phyloP scores from a whole-genome alignment of 441 rosid species.

The Metrosideros polymorpha region DNA sequence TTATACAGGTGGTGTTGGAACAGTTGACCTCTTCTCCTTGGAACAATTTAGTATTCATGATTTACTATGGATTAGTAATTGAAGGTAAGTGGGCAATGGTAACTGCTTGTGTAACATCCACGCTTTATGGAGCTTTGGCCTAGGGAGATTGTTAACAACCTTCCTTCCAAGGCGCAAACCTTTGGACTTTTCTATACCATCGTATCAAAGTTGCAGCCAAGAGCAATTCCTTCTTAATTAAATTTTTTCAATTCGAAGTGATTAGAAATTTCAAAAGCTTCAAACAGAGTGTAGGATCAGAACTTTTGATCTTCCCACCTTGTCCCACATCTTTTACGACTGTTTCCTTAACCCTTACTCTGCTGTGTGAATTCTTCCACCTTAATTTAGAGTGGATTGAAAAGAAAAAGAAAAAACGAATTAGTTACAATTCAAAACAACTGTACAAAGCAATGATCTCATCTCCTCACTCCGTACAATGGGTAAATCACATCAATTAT shows the following conservation, averaged over 20 bases:
- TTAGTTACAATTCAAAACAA: background rate
- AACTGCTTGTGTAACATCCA: background rate
- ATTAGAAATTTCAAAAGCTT: background rate
- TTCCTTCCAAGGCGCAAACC: background rate
- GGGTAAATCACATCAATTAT: background rate
- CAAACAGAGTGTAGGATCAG: background rate
- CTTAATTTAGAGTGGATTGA: background rate
- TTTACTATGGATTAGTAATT: constrained; percentile 58
- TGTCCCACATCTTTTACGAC: background rate
- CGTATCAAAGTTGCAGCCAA: background rate
- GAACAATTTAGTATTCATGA: constrained; percentile 78
- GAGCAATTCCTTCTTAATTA: background rate
- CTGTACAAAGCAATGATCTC: background rate
- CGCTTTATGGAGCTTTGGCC: background rate
- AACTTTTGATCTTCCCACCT: background rate
- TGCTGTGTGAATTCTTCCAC: background rate
- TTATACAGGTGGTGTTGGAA: constrained; percentile 59
- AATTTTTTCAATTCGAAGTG: background rate
- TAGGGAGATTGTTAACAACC: background rate
- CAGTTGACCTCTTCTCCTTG: constrained; percentile 85
- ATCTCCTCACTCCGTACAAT: background rate
- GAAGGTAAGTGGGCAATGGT: constrained; percentile 40
- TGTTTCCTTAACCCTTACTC: background rate
- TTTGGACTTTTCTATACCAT: background rate
- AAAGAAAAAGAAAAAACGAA: background rate